A percentile compares a stretch with the other conserved stretches of the same genome.
These are phyloP conservation scores for Citrullus colocynthis DNA, from an alignment of 306 rosid species.

Conservation along the genomic window DNA sequence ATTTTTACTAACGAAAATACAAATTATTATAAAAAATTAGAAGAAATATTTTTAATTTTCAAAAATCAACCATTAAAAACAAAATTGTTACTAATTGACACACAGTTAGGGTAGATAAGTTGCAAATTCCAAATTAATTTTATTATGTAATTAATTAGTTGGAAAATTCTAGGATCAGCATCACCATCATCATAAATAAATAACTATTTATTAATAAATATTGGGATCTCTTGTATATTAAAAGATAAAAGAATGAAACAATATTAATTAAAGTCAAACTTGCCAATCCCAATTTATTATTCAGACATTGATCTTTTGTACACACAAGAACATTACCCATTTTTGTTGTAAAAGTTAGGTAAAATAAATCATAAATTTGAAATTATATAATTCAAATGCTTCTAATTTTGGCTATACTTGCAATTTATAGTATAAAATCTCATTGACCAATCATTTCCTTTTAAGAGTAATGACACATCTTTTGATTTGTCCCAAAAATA, in stretches of 20 bases:
- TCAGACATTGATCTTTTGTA: background rate
- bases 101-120: background rate
- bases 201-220: background rate
- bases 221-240: background rate
- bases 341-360: constrained; percentile 2
- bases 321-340: background rate
- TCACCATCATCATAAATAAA: background rate
- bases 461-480: background rate
- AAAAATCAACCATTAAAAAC: too few species aligned
- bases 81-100: background rate
- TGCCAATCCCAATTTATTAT: background rate
- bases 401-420: background rate
- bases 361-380: background rate
- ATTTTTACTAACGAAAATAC: too few species aligned
- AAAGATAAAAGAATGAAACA: background rate
- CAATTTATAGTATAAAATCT: background rate
- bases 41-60: too few species aligned
- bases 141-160: background rate
- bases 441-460: background rate
- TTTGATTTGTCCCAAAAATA: background rate
- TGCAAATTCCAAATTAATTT: background rate
- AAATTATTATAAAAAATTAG: too few species aligned
- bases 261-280: constrained; percentile 1
- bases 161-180: background rate
- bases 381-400: background rate